A percentile compares a stretch with the other conserved stretches of the same genome.
Conservation (phyloP, 73 alveolate species). For the Paramecium octaurelia region DNA sequence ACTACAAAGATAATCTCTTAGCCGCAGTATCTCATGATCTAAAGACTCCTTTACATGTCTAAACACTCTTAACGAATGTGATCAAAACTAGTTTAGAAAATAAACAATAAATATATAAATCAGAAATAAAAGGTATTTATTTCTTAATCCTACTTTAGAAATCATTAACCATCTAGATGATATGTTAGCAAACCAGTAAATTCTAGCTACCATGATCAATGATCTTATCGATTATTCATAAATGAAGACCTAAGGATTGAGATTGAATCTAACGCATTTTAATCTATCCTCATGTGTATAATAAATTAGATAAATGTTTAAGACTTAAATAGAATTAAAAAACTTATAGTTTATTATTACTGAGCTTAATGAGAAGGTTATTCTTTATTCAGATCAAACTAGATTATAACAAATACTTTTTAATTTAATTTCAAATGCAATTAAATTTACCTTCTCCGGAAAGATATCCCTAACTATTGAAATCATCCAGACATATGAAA, state of each 20-base stretch:
- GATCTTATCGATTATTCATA: slow-evolving; percentile 21
- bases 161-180: not conserved
- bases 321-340: not conserved
- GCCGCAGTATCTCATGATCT: slow-evolving; percentile 42
- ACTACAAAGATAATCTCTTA: slow-evolving; percentile 23
- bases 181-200: not conserved
- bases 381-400: not conserved
- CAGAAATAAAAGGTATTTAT: slow-evolving; percentile 7
- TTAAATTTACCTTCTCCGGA: slow-evolving; percentile 14
- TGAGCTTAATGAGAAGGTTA: not conserved
- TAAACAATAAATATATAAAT: not conserved
- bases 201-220: not conserved
- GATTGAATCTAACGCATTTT: not conserved
- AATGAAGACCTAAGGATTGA: not conserved
- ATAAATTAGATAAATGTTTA: not conserved
- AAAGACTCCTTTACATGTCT: slow-evolving; percentile 19
- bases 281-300: not conserved
- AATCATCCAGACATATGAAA: not conserved
- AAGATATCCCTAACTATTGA: not conserved
- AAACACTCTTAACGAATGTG: not conserved
- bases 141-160: not conserved
- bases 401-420: slow-evolving; percentile 1
- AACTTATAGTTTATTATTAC: not conserved
- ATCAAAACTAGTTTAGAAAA: not conserved
- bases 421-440: slow-evolving; percentile 18